Evolutionary conservation across 495 filamentous ascomycete genomes (phyloP).

Genomic region (Talaromyces adpressus): DNA sequence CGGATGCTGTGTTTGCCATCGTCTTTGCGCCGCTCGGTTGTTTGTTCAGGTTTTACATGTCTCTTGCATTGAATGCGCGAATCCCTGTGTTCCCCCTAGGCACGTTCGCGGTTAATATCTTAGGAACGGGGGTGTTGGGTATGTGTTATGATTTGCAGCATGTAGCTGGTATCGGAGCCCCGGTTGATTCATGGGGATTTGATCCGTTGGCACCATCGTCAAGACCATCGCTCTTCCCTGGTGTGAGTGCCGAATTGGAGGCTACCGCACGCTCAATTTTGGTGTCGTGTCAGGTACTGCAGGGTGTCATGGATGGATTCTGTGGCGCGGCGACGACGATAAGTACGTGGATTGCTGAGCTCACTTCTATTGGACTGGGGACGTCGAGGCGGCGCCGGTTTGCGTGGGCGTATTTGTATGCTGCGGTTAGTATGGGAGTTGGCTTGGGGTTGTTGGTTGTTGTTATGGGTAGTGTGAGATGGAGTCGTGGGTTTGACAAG

Average conservation of each 20-base stretch:
- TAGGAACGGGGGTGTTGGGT: constrained; percentile 59
- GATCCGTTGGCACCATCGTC: neutral
- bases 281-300: constrained; percentile 64
- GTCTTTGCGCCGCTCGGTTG: constrained; percentile 84
- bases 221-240: neutral
- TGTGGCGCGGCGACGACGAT: constrained; percentile 84
- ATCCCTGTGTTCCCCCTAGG: constrained; percentile 72
- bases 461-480: constrained; percentile 69
- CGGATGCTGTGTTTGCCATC: constrained; percentile 64
- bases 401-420: constrained; percentile 59
- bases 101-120: constrained; percentile 78
- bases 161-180: constrained; percentile 23
- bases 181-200: neutral
- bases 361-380: constrained; percentile 20
- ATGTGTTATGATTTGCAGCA: constrained; percentile 73
- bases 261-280: constrained; percentile 1
- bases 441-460: constrained; percentile 57
- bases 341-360: constrained; percentile 73
- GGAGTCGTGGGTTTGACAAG: constrained; percentile 53
- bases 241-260: neutral
- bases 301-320: constrained; percentile 76
- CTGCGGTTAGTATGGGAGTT: constrained; percentile 48
- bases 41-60: constrained; percentile 64
- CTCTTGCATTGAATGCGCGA: constrained; percentile 60
- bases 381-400: constrained; percentile 46